Evolutionary conservation across 2,329 filamentous ascomycete genomes (phyloP).

Genomic region (Cladosporium sp.): DNA sequence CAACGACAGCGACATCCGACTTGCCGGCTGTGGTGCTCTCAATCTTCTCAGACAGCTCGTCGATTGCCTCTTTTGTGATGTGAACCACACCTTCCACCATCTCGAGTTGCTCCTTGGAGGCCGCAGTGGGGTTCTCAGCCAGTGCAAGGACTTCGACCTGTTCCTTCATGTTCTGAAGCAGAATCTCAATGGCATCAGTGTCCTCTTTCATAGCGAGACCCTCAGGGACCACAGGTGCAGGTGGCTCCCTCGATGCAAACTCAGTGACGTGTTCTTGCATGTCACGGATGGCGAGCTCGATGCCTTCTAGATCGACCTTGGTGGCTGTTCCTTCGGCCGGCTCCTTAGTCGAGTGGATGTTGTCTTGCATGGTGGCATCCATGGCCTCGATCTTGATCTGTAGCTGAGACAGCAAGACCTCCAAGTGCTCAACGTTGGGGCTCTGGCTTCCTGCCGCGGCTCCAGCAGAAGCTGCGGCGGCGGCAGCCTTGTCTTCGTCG

Average conservation of each 20-base stretch:
- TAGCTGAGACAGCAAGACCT: conserved; percentile 78
- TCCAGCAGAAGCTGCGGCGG: conserved; percentile 24
- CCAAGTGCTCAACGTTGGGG: conserved; percentile 82
- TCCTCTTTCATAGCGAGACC: conserved; percentile 75
- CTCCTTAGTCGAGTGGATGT: conserved; percentile 47
- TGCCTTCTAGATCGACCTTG: conserved; percentile 55
- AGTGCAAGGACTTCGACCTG: conserved; percentile 77
- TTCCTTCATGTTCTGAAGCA: conserved; percentile 85
- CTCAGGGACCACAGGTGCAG: conserved; percentile 37
- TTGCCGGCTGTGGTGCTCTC: conserved; percentile 71
- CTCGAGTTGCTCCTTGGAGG: conserved; percentile 63
- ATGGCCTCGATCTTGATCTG: conserved; percentile 81
- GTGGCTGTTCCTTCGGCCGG: conserved; percentile 42
- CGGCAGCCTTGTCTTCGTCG: conserved; percentile 42
- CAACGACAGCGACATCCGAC: conserved; percentile 75
- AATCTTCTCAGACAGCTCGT: conserved; percentile 65
- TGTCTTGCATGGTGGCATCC: conserved; percentile 55
- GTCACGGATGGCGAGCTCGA: conserved; percentile 53
- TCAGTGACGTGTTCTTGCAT: conserved; percentile 63
- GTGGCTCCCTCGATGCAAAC: conserved; percentile 47
- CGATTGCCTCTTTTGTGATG: conserved; percentile 74
- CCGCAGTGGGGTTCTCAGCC: conserved; percentile 65
- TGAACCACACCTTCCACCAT: conserved; percentile 68
- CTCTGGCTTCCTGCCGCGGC: conserved; percentile 59
- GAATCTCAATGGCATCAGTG: conserved; percentile 84